Conservation (phyloP, 306 rosid species). For the Sechiopsis laciniata region DNA sequence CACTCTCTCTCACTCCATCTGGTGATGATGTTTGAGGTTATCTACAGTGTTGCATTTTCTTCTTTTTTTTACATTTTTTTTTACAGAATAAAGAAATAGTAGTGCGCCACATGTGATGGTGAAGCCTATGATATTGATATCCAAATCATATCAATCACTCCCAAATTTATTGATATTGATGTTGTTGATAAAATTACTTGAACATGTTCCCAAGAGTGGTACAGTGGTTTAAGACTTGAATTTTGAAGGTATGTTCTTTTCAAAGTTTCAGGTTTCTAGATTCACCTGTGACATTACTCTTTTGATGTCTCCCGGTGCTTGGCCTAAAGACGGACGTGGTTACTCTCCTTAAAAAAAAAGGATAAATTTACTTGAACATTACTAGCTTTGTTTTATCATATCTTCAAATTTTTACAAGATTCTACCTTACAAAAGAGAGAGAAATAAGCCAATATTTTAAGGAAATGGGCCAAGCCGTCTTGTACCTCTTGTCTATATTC, state of each 20-base stretch:
- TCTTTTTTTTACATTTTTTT: neutral
- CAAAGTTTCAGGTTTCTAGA: too few relatives aligned
- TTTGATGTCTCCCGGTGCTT: too few relatives aligned
- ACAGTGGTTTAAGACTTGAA: too few relatives aligned
- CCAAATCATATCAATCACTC: slow-evolving; percentile 7
- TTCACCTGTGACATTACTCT: too few relatives aligned
- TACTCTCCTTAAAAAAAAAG: too few relatives aligned
- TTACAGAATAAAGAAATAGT: slow-evolving; percentile 6
- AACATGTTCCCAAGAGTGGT: too few relatives aligned
- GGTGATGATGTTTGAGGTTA: slow-evolving; percentile 16
- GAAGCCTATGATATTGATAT: neutral
- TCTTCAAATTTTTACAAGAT: slow-evolving; percentile 8
- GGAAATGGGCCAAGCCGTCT: slow-evolving; percentile 54
- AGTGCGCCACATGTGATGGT: slow-evolving; percentile 18
- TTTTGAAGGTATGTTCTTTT: too few relatives aligned
- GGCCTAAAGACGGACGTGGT: too few relatives aligned
- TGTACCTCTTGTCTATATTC: slow-evolving; percentile 48
- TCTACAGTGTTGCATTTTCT: slow-evolving; percentile 7
- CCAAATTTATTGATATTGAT: too few relatives aligned
- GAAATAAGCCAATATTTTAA: neutral
- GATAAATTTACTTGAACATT: too few relatives aligned
- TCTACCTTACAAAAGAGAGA: neutral
- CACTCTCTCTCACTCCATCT: neutral
- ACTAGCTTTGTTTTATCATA: neutral
- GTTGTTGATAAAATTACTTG: too few relatives aligned